These are phyloP conservation scores for Pugionium cornutum DNA, from an alignment of 345 rosid genomes.

Conservation along the genomic window DNA sequence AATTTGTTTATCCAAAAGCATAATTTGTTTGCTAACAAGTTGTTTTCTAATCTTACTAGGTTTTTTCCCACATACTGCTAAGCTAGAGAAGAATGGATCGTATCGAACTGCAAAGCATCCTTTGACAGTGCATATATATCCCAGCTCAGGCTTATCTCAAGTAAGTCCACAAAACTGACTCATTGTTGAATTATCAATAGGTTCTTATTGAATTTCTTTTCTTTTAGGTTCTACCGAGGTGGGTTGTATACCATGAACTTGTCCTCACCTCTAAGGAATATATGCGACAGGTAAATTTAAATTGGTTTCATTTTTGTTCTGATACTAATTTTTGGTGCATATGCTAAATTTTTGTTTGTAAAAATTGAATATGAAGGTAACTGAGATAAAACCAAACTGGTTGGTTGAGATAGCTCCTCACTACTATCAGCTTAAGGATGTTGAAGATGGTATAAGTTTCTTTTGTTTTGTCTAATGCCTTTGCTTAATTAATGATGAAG, in stretches of 20 bases:
- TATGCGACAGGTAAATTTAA: conserved; percentile 68
- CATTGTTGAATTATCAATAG: no score
- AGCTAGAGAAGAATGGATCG: conserved; percentile 88
- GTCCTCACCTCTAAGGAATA: conserved; percentile 93
- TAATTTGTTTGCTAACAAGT: no score
- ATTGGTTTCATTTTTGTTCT: neutral
- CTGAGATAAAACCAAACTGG: conserved; percentile 98
- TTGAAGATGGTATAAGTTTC: conserved; percentile 71
- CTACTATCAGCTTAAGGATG: conserved; percentile 92
- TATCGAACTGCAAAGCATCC: conserved; percentile 89
- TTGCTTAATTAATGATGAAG: no score
- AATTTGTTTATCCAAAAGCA: no score
- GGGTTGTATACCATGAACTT: conserved; percentile 90
- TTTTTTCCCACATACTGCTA: conserved; percentile 87
- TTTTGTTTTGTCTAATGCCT: neutral
- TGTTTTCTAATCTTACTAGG: conserved; percentile 45
- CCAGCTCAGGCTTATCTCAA: conserved; percentile 89
- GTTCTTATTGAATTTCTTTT: neutral
- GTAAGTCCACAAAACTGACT: conserved; percentile 38
- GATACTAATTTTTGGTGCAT: no score
- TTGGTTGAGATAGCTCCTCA: conserved; percentile 96
- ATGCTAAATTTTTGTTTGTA: no score
- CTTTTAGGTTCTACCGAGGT: conserved; percentile 80
- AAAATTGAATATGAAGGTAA: conserved; percentile 51
- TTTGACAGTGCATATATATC: conserved; percentile 90